Evolutionary conservation across 192 early-diverging fungal species (phyloP), one percentile per base, ranked within the genome.

Genomic region (Coemansia sp.): DNA sequence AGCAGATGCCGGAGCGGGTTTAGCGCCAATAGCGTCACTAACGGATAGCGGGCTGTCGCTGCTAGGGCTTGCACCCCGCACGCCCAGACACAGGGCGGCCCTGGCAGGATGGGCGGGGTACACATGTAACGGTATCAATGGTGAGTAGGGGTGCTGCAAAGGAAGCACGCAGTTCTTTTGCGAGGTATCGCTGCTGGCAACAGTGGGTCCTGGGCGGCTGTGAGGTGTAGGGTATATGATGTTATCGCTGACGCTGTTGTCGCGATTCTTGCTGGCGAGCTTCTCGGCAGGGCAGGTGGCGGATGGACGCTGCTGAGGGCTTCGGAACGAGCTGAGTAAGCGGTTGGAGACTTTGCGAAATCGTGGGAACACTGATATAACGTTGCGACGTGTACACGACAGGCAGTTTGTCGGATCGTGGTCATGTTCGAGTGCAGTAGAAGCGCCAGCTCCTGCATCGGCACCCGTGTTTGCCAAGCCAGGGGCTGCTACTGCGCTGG

Each of bases 311-410:
- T 65, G 62, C 73, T 69, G 73, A 21, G 65, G 47, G 67, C 78
- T 46, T 15, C 70, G 66, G 40, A 81, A 56, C 46, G 73, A 58
- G 8, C 69, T 48, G 13, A 81, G 55, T 43, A 81, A 56, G 37
- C 71, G 73, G 0, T 63, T 76, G 12, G 78, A 71, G 13, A 76
- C 67, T 21, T 73, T 69, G 54, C 78, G 73, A 45, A 81, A 69
- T 15, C 78, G 73, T 18, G 78, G 73, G 54, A 81, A 70, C 36
- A 74, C 78, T 32, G 66, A 61, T 45, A 72, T 70, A 54, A 81
- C 78, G 51, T 72, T 72, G 62, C 70, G 78, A 36, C 78, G 73
- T 1, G 73, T 76, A 42, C 73, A 76, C 18, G 73, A 70, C 21
- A 81, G 67, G 40, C 78, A 81, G 41, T 69, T 48, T 19, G 52